Base-by-base conservation (phyloP, 805 yeast species). In the Suhomyces tanzawaensis region DNA sequence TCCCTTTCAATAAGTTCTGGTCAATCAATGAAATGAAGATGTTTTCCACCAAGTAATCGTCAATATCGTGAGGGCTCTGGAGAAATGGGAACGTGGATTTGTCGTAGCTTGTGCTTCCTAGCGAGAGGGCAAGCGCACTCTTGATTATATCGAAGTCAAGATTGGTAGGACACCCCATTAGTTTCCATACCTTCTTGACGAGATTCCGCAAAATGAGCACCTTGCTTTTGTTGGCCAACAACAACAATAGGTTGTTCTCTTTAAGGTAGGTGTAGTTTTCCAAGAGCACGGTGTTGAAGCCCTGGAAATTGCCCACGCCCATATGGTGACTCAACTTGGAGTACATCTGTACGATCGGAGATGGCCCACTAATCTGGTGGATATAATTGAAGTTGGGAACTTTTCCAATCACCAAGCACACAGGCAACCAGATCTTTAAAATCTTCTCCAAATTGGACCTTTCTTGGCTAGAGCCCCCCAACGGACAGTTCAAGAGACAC, bases 371-470 rank as follows among this genome's bases (percentile, higher is more conserved):
- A 16, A 29, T n/a, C 7, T 28, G 32, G 2, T 29, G 23, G 14
- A 55, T 19, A 13, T 11, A 14, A 1, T 29, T 45, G 9, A 57
- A 52, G 19, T 62, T 59, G 0, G 86, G 85, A 11, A 63, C 41
- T 34, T 72, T 71, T 0, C 88, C 88, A 28, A 79, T 63, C 1
- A 80, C 52, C 6, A 82, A 53, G 2, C 79, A 68, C 0, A 74
- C 61, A 0, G 87, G 82, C 1, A 81, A 44, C 28, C 81, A 57
- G 40, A 71, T 71, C 22, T 66, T 61, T 23, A 81, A 55, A 4
- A 81, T 65, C 25, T 60, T 53, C 11, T 65, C 56, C 27, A 63
- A 56, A 52, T 77, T 76, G n/a, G n/a, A n/a, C n/a, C n/a, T n/a
- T n/a, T n/a, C n/a, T 9, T 45, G 35, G 24, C 55, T 52, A 25